Conservation (phyloP, 805 yeast species). For the Naumovozyma dairenensis region DNA sequence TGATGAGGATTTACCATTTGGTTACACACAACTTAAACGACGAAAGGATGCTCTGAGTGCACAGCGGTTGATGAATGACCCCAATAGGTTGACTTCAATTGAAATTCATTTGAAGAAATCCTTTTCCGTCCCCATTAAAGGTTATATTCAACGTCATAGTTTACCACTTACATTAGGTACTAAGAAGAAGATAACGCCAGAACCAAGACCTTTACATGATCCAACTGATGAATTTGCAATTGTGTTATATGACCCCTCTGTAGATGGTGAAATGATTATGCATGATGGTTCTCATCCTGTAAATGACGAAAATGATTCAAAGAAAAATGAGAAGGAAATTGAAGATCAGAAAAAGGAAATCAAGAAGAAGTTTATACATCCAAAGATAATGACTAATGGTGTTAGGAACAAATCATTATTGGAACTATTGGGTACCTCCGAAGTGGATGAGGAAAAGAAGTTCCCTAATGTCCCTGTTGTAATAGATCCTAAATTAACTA, state of each 20-base stretch:
- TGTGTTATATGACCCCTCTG: slow-evolving; percentile 89
- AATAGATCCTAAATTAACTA: slow-evolving; percentile 79
- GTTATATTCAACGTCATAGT: slow-evolving; percentile 27
- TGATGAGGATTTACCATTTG: slow-evolving; percentile 23
- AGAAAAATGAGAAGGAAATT: slow-evolving; percentile 24
- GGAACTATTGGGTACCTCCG: slow-evolving; percentile 48
- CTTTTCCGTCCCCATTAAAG: slow-evolving; percentile 55
- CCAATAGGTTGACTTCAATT: slow-evolving; percentile 25
- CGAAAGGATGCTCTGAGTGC: slow-evolving; percentile 54
- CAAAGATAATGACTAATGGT: slow-evolving; percentile 26
- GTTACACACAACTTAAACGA: slow-evolving; percentile 17
- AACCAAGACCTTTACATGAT: slow-evolving; percentile 92
- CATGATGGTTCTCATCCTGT: slow-evolving; percentile 13
- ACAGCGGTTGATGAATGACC: slow-evolving; percentile 37
- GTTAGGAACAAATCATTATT: slow-evolving; percentile 50
- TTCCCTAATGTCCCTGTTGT: slow-evolving; percentile 91
- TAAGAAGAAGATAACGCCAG: slow-evolving; percentile 51
- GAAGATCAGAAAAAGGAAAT: slow-evolving; percentile 18
- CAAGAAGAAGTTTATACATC: slow-evolving; percentile 20
- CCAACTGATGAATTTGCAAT: slow-evolving; percentile 90
- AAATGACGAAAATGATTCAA: slow-evolving; percentile 8
- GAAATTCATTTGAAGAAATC: slow-evolving; percentile 37
- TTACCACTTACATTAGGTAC: slow-evolving; percentile 85
- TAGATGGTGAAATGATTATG: slow-evolving; percentile 44
- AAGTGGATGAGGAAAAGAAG: slow-evolving; percentile 36